Evolutionary conservation across 768 basidiomycete genomes (phyloP).

Genomic region (Pleurotus ostreatus): DNA sequence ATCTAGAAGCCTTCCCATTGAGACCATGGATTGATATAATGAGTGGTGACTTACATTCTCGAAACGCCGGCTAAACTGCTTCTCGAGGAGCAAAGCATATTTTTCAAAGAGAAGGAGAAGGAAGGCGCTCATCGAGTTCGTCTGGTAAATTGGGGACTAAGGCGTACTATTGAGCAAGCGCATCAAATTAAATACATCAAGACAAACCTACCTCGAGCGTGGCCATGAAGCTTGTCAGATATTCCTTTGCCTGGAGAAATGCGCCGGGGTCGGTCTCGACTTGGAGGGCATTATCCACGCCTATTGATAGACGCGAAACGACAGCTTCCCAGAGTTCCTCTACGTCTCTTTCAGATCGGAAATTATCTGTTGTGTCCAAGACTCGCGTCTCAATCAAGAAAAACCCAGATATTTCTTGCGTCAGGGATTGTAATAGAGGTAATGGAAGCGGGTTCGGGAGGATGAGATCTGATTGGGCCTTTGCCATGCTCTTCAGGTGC

Average conservation of each 20-base stretch:
- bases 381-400: conserved; percentile 97
- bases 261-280: conserved; percentile 76
- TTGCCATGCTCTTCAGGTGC: conserved; percentile 6
- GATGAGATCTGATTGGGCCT: conserved; percentile 98
- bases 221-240: conserved; percentile 81
- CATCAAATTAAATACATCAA: background rate
- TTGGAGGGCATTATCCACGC: conserved; percentile 68
- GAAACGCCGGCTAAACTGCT: conserved; percentile 76
- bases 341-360: conserved; percentile 87
- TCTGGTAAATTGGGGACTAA: conserved; percentile 85
- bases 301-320: conserved; percentile 65
- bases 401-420: conserved; percentile 94
- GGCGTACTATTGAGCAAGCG: background rate
- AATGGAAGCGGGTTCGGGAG: conserved; percentile 72
- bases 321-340: conserved; percentile 95
- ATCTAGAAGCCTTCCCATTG: conserved; percentile 44
- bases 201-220: conserved; percentile 72
- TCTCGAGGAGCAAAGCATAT: conserved; percentile 78
- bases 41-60: conserved; percentile 58
- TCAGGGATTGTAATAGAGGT: conserved; percentile 64
- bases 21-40: background rate
- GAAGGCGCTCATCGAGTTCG: conserved; percentile 75
- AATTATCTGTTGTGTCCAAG: conserved; percentile 79
- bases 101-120: conserved; percentile 88
- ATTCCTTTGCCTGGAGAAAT: conserved; percentile 81